Evolutionary conservation across 2,329 filamentous ascomycete species (phyloP).

Genomic region (Colletotrichum tofieldiae): DNA sequence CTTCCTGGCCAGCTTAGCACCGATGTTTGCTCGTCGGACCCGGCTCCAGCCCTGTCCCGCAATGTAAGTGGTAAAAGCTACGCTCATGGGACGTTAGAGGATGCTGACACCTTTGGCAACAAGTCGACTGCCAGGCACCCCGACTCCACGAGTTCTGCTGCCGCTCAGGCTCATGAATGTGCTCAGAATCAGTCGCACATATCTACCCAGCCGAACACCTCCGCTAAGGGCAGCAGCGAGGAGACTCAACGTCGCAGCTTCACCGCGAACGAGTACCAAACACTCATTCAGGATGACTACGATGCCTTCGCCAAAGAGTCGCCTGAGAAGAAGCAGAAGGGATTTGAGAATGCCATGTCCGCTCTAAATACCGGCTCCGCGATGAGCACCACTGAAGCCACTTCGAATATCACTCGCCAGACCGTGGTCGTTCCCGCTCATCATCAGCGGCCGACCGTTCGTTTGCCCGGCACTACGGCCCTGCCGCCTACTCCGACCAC

Average conservation of each 20-base stretch:
- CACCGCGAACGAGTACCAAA: slow-evolving; percentile 25
- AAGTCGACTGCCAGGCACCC: background rate
- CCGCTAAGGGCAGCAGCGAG: background rate
- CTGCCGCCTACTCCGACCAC: slow-evolving; percentile 33
- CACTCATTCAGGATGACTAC: slow-evolving; percentile 31
- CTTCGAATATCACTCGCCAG: slow-evolving; percentile 16
- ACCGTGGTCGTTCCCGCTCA: slow-evolving; percentile 16
- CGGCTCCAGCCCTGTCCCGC: background rate
- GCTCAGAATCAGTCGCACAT: background rate
- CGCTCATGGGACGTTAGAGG: background rate
- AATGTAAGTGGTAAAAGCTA: background rate
- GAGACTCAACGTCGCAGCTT: slow-evolving; percentile 15
- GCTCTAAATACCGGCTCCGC: background rate
- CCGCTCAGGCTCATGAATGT: background rate
- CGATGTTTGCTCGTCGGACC: background rate
- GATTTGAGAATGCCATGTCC: background rate
- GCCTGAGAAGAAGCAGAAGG: slow-evolving; percentile 28
- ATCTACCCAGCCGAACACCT: background rate
- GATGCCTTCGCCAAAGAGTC: slow-evolving; percentile 19
- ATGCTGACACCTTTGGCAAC: slow-evolving; percentile 1
- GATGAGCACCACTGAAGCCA: background rate
- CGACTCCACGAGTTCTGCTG: background rate
- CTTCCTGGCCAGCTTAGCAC: background rate
- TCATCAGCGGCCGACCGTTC: slow-evolving; percentile 6
- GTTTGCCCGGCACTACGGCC: background rate